Conservation (phyloP, 169 alveolate species). For the Babesia caballi region DNA sequence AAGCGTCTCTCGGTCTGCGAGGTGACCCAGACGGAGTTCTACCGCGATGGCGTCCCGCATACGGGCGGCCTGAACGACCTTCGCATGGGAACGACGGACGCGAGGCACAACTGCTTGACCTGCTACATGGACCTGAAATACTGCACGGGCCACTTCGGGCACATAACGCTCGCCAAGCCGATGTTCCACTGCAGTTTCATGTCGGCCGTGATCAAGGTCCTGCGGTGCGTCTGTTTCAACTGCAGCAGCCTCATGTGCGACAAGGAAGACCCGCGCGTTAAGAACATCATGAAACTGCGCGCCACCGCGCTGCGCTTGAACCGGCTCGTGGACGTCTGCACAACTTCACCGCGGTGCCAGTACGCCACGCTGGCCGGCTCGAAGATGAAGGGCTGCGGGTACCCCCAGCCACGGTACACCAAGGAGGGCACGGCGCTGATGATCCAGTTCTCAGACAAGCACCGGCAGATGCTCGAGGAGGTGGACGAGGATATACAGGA, state of each 20-base stretch:
- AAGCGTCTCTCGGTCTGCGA: constrained; percentile 87
- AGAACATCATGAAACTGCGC: constrained; percentile 57
- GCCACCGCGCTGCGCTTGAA: constrained; percentile 64
- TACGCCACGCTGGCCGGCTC: constrained; percentile 62
- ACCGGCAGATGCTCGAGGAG: constrained; percentile 73
- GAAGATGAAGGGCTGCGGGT: constrained; percentile 84
- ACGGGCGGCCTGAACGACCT: constrained; percentile 92
- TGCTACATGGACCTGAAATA: constrained; percentile 92
- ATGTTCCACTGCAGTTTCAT: constrained; percentile 94
- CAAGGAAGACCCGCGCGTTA: constrained; percentile 81
- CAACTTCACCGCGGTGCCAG: constrained; percentile 65
- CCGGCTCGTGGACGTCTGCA: constrained; percentile 66
- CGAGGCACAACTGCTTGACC: constrained; percentile 88
- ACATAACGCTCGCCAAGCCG: constrained; percentile 92
- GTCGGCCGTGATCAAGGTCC: constrained; percentile 86
- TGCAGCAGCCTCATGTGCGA: constrained; percentile 90
- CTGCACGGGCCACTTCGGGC: constrained; percentile 99
- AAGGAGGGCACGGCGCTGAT: constrained; percentile 86
- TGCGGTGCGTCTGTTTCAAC: constrained; percentile 94
- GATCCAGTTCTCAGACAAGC: constrained; percentile 78
- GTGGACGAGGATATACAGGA: constrained; percentile 80
- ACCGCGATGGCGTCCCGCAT: constrained; percentile 88
- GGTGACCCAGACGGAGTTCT: constrained; percentile 83
- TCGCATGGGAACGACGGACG: constrained; percentile 97
- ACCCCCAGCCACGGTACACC: constrained; percentile 85